A percentile compares a stretch with the other conserved stretches of the same genome.
phyloP scores from a whole-genome alignment of 2,329 filamentous ascomycete genomes.

The Nothophoma quercina region DNA sequence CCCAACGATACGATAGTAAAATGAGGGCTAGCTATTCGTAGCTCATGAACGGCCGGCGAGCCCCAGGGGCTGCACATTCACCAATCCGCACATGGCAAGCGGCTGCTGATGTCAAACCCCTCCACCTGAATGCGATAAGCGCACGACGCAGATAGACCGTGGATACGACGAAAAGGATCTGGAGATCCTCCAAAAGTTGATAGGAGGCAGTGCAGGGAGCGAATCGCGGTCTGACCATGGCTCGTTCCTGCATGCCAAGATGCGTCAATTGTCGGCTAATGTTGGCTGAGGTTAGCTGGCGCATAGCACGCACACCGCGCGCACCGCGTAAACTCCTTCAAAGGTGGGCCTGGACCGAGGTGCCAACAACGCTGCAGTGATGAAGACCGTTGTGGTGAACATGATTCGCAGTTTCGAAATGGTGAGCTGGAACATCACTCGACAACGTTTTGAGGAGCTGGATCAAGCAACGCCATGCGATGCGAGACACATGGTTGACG shows the following conservation, averaged over 20 bases:
- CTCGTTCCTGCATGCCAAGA: constrained; percentile 25
- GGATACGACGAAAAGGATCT: constrained; percentile 26
- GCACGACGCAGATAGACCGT: constrained; percentile 20
- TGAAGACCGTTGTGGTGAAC: background rate
- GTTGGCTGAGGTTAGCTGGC: constrained; percentile 10
- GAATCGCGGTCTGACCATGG: constrained; percentile 15
- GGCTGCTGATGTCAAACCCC: constrained; percentile 12
- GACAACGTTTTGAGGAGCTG: background rate
- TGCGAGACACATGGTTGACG: constrained; percentile 19
- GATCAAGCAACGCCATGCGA: constrained; percentile 39
- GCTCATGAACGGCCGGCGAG: constrained; percentile 18
- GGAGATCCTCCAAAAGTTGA: constrained; percentile 23
- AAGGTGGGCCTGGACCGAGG: constrained; percentile 13
- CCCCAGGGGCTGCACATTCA: constrained; percentile 24
- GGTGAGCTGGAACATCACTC: background rate
- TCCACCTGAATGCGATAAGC: constrained; percentile 24
- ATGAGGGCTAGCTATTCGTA: constrained; percentile 27
- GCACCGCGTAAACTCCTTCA: constrained; percentile 14
- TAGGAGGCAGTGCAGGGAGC: constrained; percentile 25
- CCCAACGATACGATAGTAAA: constrained; percentile 20
- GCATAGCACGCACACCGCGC: constrained; percentile 8
- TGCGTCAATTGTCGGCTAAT: constrained; percentile 18
- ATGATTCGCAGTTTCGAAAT: background rate
- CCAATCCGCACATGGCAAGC: constrained; percentile 26
- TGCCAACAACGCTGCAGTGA: background rate